Evolutionary conservation across 2,329 filamentous ascomycete genomes (phyloP), one percentile per base, ranked within the genome.

Genomic region (Fusarium xylarioides): DNA sequence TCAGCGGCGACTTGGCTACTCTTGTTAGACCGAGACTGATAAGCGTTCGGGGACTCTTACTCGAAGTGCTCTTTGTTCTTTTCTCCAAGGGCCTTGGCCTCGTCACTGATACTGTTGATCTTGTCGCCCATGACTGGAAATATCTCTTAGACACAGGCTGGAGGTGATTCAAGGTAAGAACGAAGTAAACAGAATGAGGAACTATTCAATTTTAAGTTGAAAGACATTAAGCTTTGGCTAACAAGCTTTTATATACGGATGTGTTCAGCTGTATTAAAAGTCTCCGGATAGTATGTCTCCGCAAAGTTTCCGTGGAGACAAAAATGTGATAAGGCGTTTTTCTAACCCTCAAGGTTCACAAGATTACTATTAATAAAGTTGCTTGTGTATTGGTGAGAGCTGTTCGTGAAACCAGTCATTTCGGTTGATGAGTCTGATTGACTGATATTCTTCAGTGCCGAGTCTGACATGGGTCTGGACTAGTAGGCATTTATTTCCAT

Each of bases 161-260:
- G 16, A 15, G 15, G 16, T 15, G n/a, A 2, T 35, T 15, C 4
- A 11, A 15, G n/a, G 12, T 11, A 7, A 8, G 1, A 2, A 4
- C 1, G 9, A 8, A 8, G 16, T 15, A 3, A 26, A 23, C 2
- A 15, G 6, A 26, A 15, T 21, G 0, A 16, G 3, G 12, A 8
- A 2, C 2, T n/a, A 15, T 15, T 19, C 4, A 15, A 23, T 2
- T 4, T 8, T 4, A 11, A 26, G 6, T 6, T 8, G 7, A 15
- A 11, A 15, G 0, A 4, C 0, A 26, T 26, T 11, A 4, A 2
- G 3, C 4, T 2, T 11, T 11, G 12, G 18, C 6, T 3, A 26
- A 26, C 5, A 11, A 8, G 30, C 18, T 7, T 26, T 6, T 35
- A 35, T 52, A 35, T 8, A 1, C 6, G 30, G 28, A 11, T 8